A percentile compares a stretch with the other conserved stretches of the same genome.
Evolutionary conservation across 768 basidiomycete genomes (phyloP).

Genomic region (Gyrodon lividus): DNA sequence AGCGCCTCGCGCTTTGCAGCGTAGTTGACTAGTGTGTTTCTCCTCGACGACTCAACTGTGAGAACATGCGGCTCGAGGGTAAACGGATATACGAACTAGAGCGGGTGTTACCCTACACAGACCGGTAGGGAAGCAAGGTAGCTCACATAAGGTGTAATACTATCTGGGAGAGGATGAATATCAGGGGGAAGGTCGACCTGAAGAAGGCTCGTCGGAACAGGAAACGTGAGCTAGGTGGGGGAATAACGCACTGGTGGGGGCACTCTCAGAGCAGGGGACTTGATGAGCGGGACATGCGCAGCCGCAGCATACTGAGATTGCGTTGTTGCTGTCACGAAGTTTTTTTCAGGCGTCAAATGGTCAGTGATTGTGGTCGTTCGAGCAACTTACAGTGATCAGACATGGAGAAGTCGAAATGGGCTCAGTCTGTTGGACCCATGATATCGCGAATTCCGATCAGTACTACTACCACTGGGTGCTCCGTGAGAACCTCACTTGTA

Average conservation of each 20-base stretch:
- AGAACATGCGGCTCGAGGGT: constrained; percentile 87
- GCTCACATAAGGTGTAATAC: constrained; percentile 83
- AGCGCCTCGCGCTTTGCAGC: constrained; percentile 68
- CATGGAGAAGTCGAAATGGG: constrained; percentile 7
- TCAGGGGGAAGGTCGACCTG: constrained; percentile 87
- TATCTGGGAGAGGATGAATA: constrained; percentile 92
- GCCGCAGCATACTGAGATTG: constrained; percentile 78
- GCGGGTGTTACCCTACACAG: constrained; percentile 2
- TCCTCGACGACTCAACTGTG: constrained; percentile 70
- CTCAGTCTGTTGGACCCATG: too few relatives aligned
- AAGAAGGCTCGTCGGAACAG: background rate
- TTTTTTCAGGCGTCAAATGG: constrained; percentile 2
- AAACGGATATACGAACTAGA: constrained; percentile 94
- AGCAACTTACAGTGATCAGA: constrained; percentile 21
- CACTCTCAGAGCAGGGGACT: constrained; percentile 86
- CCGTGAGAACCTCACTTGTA: too few relatives aligned
- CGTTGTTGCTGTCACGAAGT: constrained; percentile 9
- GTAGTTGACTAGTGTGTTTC: constrained; percentile 63
- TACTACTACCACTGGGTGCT: too few relatives aligned
- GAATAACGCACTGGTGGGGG: constrained; percentile 63
- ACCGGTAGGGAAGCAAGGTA: background rate
- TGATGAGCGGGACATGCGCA: constrained; percentile 79
- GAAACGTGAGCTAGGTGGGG: background rate
- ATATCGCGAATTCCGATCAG: too few relatives aligned
- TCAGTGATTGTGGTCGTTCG: background rate